A percentile compares a stretch with the other conserved stretches of the same genome.
Evolutionary conservation across 1,139 yeast species (phyloP).

Genomic region (Nakaseomyces delphensis): DNA sequence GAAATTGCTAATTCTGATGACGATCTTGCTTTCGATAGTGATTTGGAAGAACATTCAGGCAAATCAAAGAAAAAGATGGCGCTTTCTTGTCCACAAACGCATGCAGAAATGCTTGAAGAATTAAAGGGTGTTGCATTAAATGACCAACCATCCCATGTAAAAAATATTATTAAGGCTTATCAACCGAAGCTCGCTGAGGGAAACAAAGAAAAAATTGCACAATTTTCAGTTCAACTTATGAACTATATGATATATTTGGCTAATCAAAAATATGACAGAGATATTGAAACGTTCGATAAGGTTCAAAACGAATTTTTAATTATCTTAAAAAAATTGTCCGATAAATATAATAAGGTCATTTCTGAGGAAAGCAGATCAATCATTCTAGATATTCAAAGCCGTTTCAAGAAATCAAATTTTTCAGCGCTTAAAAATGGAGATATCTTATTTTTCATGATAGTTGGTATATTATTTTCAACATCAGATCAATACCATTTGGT

Average conservation of each 20-base stretch:
- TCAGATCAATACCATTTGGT: conserved; percentile 93
- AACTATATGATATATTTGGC: conserved; percentile 51
- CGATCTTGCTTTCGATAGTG: conserved; percentile 27
- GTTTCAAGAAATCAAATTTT: conserved; percentile 32
- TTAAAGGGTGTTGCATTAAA: conserved; percentile 35
- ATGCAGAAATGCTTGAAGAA: conserved; percentile 41
- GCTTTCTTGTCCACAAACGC: conserved; percentile 49
- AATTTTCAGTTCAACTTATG: conserved; percentile 55
- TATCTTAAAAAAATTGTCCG: conserved; percentile 52
- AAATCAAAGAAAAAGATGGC: conserved; percentile 7
- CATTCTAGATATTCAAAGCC: conserved; percentile 41
- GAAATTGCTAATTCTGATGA: conserved; percentile 30
- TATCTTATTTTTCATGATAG: conserved; percentile 54
- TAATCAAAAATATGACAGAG: conserved; percentile 31
- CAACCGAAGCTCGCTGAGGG: conserved; percentile 77
- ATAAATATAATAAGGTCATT: conserved; percentile 54
- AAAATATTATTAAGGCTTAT: conserved; percentile 49
- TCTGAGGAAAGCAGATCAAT: conserved; percentile 48
- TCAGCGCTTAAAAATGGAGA: conserved; percentile 35
- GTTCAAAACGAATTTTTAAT: conserved; percentile 42
- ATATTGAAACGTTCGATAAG: conserved; percentile 23
- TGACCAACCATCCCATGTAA: conserved; percentile 44
- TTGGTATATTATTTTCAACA: conserved; percentile 78
- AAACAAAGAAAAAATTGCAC: conserved; percentile 65
- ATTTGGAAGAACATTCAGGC: conserved; percentile 10